Percentiles rank a stretch among this genome's conserved stretches.
Evolutionary conservation across 169 alveolate genomes (phyloP).

Genomic region (Cryptosporidium sp.): DNA sequence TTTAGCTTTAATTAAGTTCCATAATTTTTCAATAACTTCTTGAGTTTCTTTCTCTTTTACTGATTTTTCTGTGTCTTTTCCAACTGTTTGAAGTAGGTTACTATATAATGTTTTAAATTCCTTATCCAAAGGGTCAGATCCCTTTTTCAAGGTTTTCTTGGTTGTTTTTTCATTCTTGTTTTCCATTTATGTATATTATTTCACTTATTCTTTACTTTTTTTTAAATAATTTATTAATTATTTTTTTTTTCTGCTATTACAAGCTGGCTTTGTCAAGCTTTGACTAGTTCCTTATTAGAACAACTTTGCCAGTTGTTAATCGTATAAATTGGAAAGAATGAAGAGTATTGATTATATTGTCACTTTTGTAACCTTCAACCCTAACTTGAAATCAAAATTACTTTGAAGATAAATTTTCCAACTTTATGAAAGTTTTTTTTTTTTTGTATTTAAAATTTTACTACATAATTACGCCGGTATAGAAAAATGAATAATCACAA

Average conservation of each 20-base stretch:
- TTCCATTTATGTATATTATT: not conserved
- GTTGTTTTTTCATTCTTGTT: not conserved
- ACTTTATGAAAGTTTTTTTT: not conserved
- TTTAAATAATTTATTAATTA: not conserved
- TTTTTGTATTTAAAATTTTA: not conserved
- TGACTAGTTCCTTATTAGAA: not conserved
- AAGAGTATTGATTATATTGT: not conserved
- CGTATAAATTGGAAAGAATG: no score
- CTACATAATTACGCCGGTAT: not conserved
- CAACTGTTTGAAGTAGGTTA: constrained; percentile 13
- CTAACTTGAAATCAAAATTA: not conserved
- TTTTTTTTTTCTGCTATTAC: not conserved
- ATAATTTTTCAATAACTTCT: constrained; percentile 14
- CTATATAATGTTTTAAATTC: constrained; percentile 36
- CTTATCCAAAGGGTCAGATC: constrained; percentile 23
- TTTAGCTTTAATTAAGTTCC: constrained; percentile 59
- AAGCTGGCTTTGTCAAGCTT: not conserved
- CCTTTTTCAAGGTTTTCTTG: not conserved
- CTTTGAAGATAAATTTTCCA: not conserved
- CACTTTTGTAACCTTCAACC: not conserved
- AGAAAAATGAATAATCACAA: not conserved
- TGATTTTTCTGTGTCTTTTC: constrained; percentile 1
- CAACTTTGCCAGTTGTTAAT: not conserved
- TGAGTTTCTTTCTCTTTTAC: constrained; percentile 3
- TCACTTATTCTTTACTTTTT: not conserved